These are phyloP conservation scores for Backusella morwellensis DNA, from an alignment of 192 early-diverging fungal species.

Conservation along the genomic window DNA sequence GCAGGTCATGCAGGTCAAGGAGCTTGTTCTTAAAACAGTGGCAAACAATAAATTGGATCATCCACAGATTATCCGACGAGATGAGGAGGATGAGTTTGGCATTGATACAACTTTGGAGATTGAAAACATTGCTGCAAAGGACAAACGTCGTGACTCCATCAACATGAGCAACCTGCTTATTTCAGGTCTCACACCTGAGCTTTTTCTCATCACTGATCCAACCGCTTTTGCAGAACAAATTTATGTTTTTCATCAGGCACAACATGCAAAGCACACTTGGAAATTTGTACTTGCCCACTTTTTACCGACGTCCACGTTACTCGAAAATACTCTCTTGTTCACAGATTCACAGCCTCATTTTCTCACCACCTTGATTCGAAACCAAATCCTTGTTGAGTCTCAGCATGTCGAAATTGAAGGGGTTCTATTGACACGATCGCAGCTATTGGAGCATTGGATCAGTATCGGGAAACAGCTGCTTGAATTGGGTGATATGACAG, in stretches of 20 bases:
- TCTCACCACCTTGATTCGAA: slow-evolving; percentile 60
- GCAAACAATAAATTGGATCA: background rate
- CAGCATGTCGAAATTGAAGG: slow-evolving; percentile 23
- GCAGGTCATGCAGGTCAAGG: background rate
- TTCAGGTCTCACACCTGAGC: slow-evolving; percentile 58
- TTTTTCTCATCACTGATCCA: slow-evolving; percentile 61
- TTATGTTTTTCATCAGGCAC: slow-evolving; percentile 58
- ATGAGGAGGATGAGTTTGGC: background rate
- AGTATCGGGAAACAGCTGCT: slow-evolving; percentile 53
- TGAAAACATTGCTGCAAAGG: slow-evolving; percentile 24
- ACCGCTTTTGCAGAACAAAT: slow-evolving; percentile 65
- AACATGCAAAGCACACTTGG: slow-evolving; percentile 16
- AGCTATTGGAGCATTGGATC: slow-evolving; percentile 71
- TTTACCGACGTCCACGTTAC: slow-evolving; percentile 21
- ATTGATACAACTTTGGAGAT: slow-evolving; percentile 7
- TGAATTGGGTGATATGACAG: slow-evolving; percentile 56
- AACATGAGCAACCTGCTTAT: slow-evolving; percentile 44
- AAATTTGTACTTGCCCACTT: background rate
- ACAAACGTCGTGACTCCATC: background rate
- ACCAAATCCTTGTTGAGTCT: slow-evolving; percentile 60
- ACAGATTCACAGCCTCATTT: slow-evolving; percentile 66
- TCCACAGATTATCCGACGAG: background rate
- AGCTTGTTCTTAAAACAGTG: slow-evolving; percentile 7
- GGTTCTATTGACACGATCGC: slow-evolving; percentile 34
- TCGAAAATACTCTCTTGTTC: slow-evolving; percentile 41